phyloP scores from a whole-genome alignment of 1,284 basidiomycete genomes.

The Fistulinella staudtii region DNA sequence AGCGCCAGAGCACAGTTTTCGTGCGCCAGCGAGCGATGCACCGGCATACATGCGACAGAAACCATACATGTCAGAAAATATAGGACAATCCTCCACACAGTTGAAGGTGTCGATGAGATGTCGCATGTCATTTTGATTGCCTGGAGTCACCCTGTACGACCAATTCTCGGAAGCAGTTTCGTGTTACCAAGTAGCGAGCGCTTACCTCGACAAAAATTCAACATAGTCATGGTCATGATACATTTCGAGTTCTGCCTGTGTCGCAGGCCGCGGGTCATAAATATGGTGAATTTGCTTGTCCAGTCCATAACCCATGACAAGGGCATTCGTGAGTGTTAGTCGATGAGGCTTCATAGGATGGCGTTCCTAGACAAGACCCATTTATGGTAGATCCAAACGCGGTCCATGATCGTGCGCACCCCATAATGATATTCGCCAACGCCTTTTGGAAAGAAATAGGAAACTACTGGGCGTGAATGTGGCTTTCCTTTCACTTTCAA shows the following conservation, averaged over 20 bases:
- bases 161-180: background rate
- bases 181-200: background rate
- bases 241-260: slow-evolving; percentile 82
- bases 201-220: slow-evolving; percentile 87
- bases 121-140: slow-evolving; percentile 71
- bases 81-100: slow-evolving; percentile 91
- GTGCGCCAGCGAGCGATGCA: slow-evolving; percentile 84
- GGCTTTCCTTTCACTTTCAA: slow-evolving; percentile 42
- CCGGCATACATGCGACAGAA: slow-evolving; percentile 93
- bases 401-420: slow-evolving; percentile 44
- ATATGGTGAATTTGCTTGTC: slow-evolving; percentile 94
- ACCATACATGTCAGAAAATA: slow-evolving; percentile 89
- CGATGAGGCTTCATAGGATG: slow-evolving; percentile 99
- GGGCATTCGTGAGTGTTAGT: slow-evolving; percentile 89
- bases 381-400: background rate
- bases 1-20: slow-evolving; percentile 79
- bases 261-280: slow-evolving; percentile 86
- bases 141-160: slow-evolving; percentile 58
- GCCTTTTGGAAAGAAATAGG: slow-evolving; percentile 93
- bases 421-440: slow-evolving; percentile 97
- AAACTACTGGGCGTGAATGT: slow-evolving; percentile 85
- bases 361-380: slow-evolving; percentile 61
- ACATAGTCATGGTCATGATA: slow-evolving; percentile 97
- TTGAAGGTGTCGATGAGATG: slow-evolving; percentile 80
- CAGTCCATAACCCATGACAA: slow-evolving; percentile 94